Evolutionary conservation across 805 yeast genomes (phyloP).

Genomic region (Candida mattraensis): DNA sequence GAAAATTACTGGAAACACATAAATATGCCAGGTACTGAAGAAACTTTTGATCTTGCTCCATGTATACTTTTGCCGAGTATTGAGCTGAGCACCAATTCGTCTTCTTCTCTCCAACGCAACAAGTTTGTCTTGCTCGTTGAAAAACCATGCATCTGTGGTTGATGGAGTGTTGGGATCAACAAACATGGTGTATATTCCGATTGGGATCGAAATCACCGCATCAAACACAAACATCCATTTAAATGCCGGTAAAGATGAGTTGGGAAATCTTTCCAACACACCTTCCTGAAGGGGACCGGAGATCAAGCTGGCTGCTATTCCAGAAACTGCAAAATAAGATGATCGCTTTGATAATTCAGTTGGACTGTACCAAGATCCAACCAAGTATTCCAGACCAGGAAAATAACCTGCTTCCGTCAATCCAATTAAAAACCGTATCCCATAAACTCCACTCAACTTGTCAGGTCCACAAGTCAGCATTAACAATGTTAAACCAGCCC

Average conservation of each 20-base stretch:
- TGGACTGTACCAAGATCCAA: conserved; percentile 38
- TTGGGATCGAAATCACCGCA: conserved; percentile 36
- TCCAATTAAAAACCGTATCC: conserved; percentile 40
- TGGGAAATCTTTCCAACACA: conserved; percentile 24
- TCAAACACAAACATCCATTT: conserved; percentile 49
- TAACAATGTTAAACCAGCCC: conserved; percentile 44
- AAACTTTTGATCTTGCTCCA: conserved; percentile 37
- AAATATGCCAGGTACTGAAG: conserved; percentile 52
- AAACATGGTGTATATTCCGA: conserved; percentile 42
- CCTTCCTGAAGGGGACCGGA: conserved; percentile 40
- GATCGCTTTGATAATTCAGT: conserved; percentile 37
- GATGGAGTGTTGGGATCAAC: conserved; percentile 49
- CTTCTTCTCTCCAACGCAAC: conserved; percentile 47
- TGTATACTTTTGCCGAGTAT: conserved; percentile 43
- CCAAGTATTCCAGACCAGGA: conserved; percentile 47
- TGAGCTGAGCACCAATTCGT: conserved; percentile 42
- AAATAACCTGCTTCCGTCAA: conserved; percentile 48
- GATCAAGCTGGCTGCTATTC: conserved; percentile 36
- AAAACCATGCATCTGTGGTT: conserved; percentile 40
- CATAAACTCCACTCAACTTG: conserved; percentile 29
- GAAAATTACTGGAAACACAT: conserved; percentile 42
- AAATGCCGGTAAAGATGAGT: conserved; percentile 34
- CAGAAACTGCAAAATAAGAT: conserved; percentile 35
- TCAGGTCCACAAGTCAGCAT: conserved; percentile 33
- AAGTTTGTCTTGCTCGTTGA: conserved; percentile 37